These are phyloP conservation scores for Saccharomycopsis fermentans DNA, from an alignment of 805 yeast species.

Conservation along the genomic window DNA sequence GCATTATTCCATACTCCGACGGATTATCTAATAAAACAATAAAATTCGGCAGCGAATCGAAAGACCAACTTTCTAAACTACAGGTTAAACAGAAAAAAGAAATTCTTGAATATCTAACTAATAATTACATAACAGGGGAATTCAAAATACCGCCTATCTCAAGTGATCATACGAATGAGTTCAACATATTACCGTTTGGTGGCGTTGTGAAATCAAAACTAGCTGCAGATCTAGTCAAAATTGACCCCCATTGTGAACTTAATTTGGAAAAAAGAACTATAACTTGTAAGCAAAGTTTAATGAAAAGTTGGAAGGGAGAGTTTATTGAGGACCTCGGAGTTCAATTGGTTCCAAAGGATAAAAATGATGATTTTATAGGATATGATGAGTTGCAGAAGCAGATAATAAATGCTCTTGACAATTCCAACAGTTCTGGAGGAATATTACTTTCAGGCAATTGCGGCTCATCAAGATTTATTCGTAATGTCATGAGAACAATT, in stretches of 20 bases:
- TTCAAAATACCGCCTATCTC: neutral
- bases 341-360: neutral
- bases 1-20: neutral
- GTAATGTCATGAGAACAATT: conserved; percentile 35
- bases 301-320: neutral
- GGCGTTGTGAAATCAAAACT: neutral
- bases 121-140: neutral
- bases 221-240: neutral
- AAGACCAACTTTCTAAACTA: neutral
- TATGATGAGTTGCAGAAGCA: conserved; percentile 36
- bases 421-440: conserved; percentile 33
- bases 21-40: neutral
- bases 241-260: neutral
- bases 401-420: conserved; percentile 31
- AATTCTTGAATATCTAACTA: neutral
- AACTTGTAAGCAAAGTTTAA: neutral
- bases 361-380: conserved; percentile 34
- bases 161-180: neutral
- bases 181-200: neutral
- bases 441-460: conserved; percentile 59
- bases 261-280: neutral
- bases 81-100: neutral
- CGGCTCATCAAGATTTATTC: conserved; percentile 73
- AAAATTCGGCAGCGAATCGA: neutral
- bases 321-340: conserved; percentile 6